These are phyloP conservation scores for Leccinum rimulosum DNA, from an alignment of 768 basidiomycete genomes.

Conservation along the genomic window DNA sequence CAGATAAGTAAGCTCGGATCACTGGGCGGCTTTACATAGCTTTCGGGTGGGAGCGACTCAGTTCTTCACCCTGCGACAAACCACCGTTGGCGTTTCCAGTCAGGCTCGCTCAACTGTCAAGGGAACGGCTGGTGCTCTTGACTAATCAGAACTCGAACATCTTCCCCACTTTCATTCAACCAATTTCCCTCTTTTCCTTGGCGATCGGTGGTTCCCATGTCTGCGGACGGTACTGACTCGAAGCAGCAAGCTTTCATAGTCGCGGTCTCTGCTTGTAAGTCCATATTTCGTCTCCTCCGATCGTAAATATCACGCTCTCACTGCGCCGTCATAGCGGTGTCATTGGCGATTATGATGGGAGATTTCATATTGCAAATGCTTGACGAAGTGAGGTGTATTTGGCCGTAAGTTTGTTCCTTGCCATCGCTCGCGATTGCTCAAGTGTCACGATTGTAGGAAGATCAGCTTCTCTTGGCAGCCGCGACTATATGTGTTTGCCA, in stretches of 20 bases:
- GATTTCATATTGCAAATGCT: conserved; percentile 14
- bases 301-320: not conserved
- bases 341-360: conserved; percentile 10
- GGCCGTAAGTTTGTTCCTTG: conserved; percentile 16
- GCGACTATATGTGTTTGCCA: conserved; percentile 8
- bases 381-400: conserved; percentile 13
- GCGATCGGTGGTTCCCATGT: not conserved
- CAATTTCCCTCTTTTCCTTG: not conserved
- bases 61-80: not conserved
- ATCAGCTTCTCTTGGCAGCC: conserved; percentile 8
- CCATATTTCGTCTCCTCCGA: not conserved
- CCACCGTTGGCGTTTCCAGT: not conserved
- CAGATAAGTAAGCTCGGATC: not conserved
- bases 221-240: not conserved
- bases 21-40: not conserved
- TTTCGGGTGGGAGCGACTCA: not conserved
- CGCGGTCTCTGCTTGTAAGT: conserved; percentile 1
- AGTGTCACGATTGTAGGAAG: conserved; percentile 3
- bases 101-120: not conserved
- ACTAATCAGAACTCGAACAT: not conserved
- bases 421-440: too few species aligned
- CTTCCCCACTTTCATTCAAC: not conserved
- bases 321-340: not conserved
- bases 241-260: not conserved
- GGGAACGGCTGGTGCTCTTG: not conserved